phyloP scores from a whole-genome alignment of 2,329 filamentous ascomycete species.

The Penicillium sp. region DNA sequence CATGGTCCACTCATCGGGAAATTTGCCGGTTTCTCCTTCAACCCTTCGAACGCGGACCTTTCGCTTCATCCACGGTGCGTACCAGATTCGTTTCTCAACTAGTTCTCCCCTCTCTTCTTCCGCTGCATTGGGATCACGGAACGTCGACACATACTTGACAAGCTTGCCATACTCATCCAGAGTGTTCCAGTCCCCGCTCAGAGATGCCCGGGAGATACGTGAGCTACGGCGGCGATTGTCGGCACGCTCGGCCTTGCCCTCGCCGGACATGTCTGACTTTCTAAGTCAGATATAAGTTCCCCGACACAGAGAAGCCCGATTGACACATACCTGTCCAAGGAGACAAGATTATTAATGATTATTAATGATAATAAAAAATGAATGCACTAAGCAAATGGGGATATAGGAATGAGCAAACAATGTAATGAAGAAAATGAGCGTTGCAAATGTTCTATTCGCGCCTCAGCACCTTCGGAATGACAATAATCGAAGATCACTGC shows the following conservation, averaged over 20 bases:
- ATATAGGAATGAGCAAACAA: not conserved
- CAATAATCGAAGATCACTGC: not conserved
- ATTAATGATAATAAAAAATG: not conserved
- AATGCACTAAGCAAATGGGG: not conserved
- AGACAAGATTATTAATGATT: not conserved
- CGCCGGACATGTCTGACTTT: conserved; percentile 17
- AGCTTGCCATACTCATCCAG: conserved; percentile 58
- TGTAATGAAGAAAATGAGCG: not conserved
- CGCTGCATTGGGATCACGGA: conserved; percentile 46
- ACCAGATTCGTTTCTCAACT: conserved; percentile 49
- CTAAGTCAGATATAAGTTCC: not conserved
- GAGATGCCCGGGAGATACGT: conserved; percentile 31
- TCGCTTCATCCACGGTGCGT: conserved; percentile 48
- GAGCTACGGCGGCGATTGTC: conserved; percentile 25
- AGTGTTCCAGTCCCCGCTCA: conserved; percentile 26
- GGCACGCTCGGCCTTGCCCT: conserved; percentile 13
- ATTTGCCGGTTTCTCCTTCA: conserved; percentile 28
- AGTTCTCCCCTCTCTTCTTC: conserved; percentile 36
- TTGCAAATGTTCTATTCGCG: not conserved
- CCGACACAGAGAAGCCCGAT: rapidly evolving
- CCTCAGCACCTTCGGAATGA: not conserved
- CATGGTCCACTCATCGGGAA: conserved; percentile 59
- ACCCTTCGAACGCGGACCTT: conserved; percentile 23
- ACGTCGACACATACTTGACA: conserved; percentile 59
- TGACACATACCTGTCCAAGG: not conserved